These are phyloP conservation scores for Corymbia calophylla DNA, from an alignment of 441 rosid genomes.

Conservation along the genomic window DNA sequence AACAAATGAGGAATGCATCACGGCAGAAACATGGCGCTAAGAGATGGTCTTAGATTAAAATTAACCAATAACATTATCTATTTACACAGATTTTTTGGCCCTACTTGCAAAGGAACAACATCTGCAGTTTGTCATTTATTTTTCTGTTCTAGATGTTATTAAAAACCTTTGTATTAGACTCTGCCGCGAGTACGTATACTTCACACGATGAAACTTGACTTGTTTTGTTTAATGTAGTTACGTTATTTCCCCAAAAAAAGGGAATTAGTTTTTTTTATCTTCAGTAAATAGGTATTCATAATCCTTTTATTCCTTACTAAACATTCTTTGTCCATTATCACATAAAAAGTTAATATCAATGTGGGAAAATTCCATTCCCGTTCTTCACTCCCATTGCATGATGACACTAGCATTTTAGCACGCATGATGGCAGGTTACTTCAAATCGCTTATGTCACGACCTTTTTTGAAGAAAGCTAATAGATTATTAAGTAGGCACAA, in stretches of 20 bases:
- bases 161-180: not conserved
- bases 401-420: not conserved
- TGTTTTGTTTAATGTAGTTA: too few species aligned
- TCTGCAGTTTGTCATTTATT: not conserved
- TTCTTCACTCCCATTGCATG: too few species aligned
- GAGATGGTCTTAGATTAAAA: not conserved
- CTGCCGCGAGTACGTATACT: not conserved
- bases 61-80: not conserved
- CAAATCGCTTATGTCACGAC: too few species aligned
- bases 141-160: not conserved
- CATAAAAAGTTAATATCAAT: not conserved
- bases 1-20: not conserved
- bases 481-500: too few species aligned
- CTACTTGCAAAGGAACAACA: not conserved
- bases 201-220: not conserved
- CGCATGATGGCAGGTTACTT: not conserved
- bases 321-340: fast-evolving
- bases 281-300: too few species aligned
- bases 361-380: not conserved
- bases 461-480: fast-evolving
- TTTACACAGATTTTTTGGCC: not conserved
- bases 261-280: not conserved
- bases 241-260: too few species aligned
- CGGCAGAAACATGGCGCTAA: not conserved
- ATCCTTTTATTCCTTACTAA: fast-evolving